Percentiles rank a stretch among this genome's conserved stretches.
phyloP scores from a whole-genome alignment of 768 basidiomycete species.

The Lactifluus echinatus region DNA sequence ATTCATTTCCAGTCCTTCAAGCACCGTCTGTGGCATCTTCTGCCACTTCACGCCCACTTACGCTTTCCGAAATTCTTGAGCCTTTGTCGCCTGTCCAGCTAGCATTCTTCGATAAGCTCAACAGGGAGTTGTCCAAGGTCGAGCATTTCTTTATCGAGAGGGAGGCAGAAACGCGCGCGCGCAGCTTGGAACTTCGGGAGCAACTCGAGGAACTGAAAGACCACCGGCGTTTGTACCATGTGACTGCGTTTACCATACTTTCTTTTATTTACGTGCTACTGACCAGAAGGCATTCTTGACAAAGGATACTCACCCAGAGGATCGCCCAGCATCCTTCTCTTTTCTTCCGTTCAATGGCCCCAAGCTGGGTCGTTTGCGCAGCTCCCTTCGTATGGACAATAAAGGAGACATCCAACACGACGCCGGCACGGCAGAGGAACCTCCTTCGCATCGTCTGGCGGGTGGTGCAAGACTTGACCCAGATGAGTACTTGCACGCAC shows the following conservation, averaged over 20 bases:
- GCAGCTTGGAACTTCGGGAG: slow-evolving; percentile 26
- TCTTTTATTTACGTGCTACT: not conserved
- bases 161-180: slow-evolving; percentile 51
- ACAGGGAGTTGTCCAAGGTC: slow-evolving; percentile 76
- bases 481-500: slow-evolving; percentile 77
- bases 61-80: slow-evolving; percentile 35
- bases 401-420: not conserved
- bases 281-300: not conserved
- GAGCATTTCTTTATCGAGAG: slow-evolving; percentile 72
- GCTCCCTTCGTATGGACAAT: not conserved
- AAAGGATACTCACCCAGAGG: slow-evolving; percentile 12
- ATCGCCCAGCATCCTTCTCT: not conserved
- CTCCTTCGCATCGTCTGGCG: not conserved
- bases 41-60: slow-evolving; percentile 11
- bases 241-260: not conserved
- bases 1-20: not conserved
- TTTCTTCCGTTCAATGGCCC: not conserved
- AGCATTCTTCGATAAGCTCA: slow-evolving; percentile 70
- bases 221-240: slow-evolving; percentile 9
- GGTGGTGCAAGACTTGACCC: slow-evolving; percentile 37
- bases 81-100: slow-evolving; percentile 51
- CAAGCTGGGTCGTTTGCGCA: not conserved
- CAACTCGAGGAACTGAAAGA: slow-evolving; percentile 18
- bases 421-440: not conserved
- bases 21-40: not conserved